Evolutionary conservation across 192 early-diverging fungal species (phyloP).

Genomic region (Entomortierella chlamydospora): DNA sequence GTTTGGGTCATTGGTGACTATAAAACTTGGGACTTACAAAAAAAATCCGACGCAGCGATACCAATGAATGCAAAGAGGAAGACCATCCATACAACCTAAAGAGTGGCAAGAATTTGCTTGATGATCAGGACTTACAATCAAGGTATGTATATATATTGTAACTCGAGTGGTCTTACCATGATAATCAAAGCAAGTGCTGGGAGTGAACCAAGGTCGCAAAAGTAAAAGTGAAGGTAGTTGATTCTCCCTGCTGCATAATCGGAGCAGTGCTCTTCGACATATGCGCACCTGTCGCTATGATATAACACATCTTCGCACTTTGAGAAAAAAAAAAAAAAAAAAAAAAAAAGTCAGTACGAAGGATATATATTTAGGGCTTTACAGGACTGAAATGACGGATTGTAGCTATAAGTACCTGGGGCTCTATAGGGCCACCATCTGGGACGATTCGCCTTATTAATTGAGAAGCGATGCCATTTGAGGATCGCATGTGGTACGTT

Average conservation of each 20-base stretch:
- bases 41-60: slow-evolving; percentile 83
- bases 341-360: neutral
- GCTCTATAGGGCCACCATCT: neutral
- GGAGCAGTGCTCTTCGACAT: slow-evolving; percentile 68
- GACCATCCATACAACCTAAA: slow-evolving; percentile 68
- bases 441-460: slow-evolving; percentile 11
- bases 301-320: slow-evolving; percentile 61
- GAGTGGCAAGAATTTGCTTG: neutral
- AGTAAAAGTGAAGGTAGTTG: slow-evolving; percentile 67
- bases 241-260: slow-evolving; percentile 69
- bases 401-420: neutral
- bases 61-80: slow-evolving; percentile 80
- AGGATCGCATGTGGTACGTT: neutral
- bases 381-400: too few species aligned
- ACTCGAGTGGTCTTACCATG: slow-evolving; percentile 59
- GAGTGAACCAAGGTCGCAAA: slow-evolving; percentile 49
- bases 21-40: slow-evolving; percentile 62
- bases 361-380: too few species aligned
- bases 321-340: neutral
- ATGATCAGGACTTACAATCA: neutral
- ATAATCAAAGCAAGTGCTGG: slow-evolving; percentile 54
- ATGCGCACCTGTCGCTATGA: slow-evolving; percentile 64
- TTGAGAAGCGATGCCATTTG: neutral
- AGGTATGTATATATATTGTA: too few species aligned
- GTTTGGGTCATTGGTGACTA: neutral